Conservation (phyloP, 345 rosid species). For the Zanthoxylum bungeanum region DNA sequence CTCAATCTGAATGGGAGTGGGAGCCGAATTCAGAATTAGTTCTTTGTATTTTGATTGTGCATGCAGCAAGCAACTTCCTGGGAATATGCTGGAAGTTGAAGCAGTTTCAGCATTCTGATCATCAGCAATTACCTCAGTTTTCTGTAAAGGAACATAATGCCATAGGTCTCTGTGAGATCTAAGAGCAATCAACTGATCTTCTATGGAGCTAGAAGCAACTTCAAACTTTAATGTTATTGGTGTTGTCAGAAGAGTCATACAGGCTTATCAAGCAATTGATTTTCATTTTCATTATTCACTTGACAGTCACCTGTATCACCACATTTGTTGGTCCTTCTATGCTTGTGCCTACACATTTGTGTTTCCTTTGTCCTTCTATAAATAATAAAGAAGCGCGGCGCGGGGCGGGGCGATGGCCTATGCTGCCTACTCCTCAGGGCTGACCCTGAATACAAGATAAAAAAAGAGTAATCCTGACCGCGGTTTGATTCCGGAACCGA, state of each 20-base stretch:
- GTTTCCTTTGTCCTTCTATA: too few species aligned
- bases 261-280: neutral
- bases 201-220: neutral
- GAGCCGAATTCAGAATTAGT: slow-evolving; percentile 1
- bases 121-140: neutral
- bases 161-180: neutral
- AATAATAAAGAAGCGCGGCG: too few species aligned
- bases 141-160: neutral
- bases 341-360: neutral
- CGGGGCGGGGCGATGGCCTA: too few species aligned
- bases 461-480: too few species aligned
- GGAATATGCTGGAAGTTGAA: neutral
- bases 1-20: neutral
- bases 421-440: too few species aligned
- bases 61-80: neutral
- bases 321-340: slow-evolving; percentile 1
- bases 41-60: neutral
- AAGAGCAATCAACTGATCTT: neutral
- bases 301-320: neutral
- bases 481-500: too few species aligned
- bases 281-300: neutral
- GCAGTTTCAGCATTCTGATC: neutral
- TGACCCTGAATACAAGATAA: too few species aligned
- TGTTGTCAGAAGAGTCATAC: slow-evolving; percentile 23
- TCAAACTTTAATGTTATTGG: neutral